These are phyloP conservation scores for Colletotrichum lentis DNA, from an alignment of 2,329 filamentous ascomycete genomes.

Conservation along the genomic window DNA sequence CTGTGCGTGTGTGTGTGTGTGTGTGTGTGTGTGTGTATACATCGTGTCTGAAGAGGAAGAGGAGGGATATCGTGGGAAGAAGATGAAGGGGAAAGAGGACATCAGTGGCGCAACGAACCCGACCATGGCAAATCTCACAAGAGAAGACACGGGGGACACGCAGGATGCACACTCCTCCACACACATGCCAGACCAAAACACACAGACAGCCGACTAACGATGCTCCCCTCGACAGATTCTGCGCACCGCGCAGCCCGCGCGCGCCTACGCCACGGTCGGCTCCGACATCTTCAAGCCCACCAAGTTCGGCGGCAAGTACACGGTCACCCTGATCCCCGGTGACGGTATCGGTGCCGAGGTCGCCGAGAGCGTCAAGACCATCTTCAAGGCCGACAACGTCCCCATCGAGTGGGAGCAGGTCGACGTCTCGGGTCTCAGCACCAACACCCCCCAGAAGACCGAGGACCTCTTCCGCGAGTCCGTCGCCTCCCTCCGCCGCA, in stretches of 20 bases:
- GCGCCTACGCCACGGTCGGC: slow-evolving; percentile 81
- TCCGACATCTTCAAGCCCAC: slow-evolving; percentile 98
- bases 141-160: background rate
- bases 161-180: background rate
- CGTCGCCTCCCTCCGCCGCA: slow-evolving; percentile 93
- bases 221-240: slow-evolving; percentile 54
- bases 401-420: slow-evolving; percentile 99
- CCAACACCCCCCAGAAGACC: slow-evolving; percentile 79
- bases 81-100: slow-evolving; percentile 4
- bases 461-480: slow-evolving; percentile 96
- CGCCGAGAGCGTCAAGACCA: slow-evolving; percentile 96
- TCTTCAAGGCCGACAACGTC: slow-evolving; percentile 99
- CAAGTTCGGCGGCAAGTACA: slow-evolving; percentile 99
- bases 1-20: background rate
- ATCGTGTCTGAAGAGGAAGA: slow-evolving; percentile 6
- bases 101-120: too few species aligned
- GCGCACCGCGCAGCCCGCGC: slow-evolving; percentile 56
- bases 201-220: slow-evolving; percentile 29
- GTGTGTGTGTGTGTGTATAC: background rate
- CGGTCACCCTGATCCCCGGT: slow-evolving; percentile 96
- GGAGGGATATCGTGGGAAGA: background rate
- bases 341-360: slow-evolving; percentile 99
- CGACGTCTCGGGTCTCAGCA: slow-evolving; percentile 90
- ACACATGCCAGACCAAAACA: slow-evolving; percentile 40
- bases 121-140: background rate